phyloP scores from a whole-genome alignment of 805 yeast species.

The Starmerella gropengiesseri region DNA sequence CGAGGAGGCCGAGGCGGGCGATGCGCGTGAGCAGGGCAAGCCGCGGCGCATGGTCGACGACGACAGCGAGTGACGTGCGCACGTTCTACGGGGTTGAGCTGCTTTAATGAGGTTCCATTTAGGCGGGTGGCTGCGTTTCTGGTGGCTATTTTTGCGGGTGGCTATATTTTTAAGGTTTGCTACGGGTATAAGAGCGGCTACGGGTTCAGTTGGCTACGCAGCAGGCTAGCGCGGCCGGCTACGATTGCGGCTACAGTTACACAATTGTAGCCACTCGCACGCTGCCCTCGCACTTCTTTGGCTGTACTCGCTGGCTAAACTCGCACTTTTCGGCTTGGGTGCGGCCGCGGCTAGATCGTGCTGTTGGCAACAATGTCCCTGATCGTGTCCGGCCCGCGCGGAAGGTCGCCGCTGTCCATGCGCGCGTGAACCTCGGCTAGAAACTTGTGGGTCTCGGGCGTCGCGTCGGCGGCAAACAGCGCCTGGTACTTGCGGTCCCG shows the following conservation, averaged over 20 bases:
- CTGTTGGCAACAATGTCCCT: slow-evolving; percentile 26
- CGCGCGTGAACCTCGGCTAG: slow-evolving; percentile 44
- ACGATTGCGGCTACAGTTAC: too few relatives aligned
- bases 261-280: too few relatives aligned
- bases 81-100: too few relatives aligned
- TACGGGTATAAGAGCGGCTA: too few relatives aligned
- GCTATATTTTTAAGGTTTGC: too few relatives aligned
- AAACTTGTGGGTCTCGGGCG: slow-evolving; percentile 32
- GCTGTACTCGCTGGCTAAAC: too few relatives aligned
- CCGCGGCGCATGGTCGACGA: slow-evolving; percentile 22
- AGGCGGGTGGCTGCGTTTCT: too few relatives aligned
- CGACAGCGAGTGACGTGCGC: slow-evolving; percentile 19
- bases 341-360: background rate
- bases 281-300: too few relatives aligned
- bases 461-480: slow-evolving; percentile 49
- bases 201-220: too few relatives aligned
- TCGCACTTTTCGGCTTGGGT: background rate
- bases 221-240: too few relatives aligned
- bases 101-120: too few relatives aligned
- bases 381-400: slow-evolving; percentile 42
- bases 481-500: slow-evolving; percentile 69
- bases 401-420: slow-evolving; percentile 44
- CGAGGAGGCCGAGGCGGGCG: slow-evolving; percentile 7
- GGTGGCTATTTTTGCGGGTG: too few relatives aligned
- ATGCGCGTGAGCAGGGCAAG: background rate